phyloP scores from a whole-genome alignment of 2,329 filamentous ascomycete genomes.

The Graphilbum sp. region DNA sequence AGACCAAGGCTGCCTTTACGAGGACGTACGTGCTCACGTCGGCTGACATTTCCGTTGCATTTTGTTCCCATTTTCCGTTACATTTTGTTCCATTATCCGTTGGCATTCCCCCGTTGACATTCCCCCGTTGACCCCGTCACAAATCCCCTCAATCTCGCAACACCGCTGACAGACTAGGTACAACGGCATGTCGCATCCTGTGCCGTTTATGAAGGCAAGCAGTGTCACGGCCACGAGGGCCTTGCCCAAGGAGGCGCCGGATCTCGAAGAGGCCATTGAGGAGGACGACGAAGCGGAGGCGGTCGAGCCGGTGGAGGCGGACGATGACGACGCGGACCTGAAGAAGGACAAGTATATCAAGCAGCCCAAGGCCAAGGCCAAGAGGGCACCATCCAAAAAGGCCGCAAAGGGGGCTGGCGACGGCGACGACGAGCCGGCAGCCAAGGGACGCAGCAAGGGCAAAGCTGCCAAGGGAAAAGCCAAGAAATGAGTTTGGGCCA shows the following conservation, averaged over 20 bases:
- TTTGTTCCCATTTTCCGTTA: not conserved
- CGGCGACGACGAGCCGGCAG: conserved; percentile 28
- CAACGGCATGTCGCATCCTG: conserved; percentile 69
- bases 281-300: conserved; percentile 76
- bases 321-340: conserved; percentile 66
- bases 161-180: conserved; percentile 45
- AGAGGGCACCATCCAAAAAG: conserved; percentile 26
- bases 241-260: conserved; percentile 56
- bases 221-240: conserved; percentile 54
- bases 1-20: conserved; percentile 82
- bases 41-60: too few relatives aligned
- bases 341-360: conserved; percentile 96
- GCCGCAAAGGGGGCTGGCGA: conserved; percentile 25
- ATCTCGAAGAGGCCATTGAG: conserved; percentile 91
- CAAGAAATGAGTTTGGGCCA: conserved; percentile 21
- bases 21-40: conserved; percentile 50
- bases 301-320: conserved; percentile 39
- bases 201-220: conserved; percentile 92
- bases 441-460: conserved; percentile 26
- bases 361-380: conserved; percentile 57
- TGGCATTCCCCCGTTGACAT: too few relatives aligned
- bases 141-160: too few relatives aligned
- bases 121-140: too few relatives aligned
- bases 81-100: too few relatives aligned
- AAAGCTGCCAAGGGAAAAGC: conserved; percentile 27